Base-by-base conservation (phyloP, 148 eudicot genomes). In the Pouteria glomerata region DNA sequence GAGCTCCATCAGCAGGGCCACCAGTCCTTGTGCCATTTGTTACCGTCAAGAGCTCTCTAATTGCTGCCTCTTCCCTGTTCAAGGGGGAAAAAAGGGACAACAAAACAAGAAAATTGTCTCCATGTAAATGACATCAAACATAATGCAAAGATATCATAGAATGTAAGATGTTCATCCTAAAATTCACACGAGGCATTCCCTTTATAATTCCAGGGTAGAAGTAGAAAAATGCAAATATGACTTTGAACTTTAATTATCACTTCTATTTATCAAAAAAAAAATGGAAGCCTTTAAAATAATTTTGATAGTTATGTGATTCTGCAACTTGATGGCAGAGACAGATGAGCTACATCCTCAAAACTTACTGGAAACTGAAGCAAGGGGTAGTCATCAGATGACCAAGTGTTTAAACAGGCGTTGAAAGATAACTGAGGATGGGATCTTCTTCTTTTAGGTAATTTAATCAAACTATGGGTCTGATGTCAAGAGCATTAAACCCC, bases 1-100 rank as follows among this genome's bases (percentile, higher is more conserved):
- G 99, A 70, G 97, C 99, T 55, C 99, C 99, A 76, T 95, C 99
- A 69, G 92, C 81, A 78, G 86, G 77, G 35, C 96, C 97, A 57
- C 99, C 97, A 35, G 61, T 53, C 78, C 87, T 82, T 19, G 97
- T 95, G 67, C 81, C 80, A 73, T 77, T 88, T 51, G 90, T 73
- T 13, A 90, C 84, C 4, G 86, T 80, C 79, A 95, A 73, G 33
- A 95, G 96, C 78, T 88, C 85, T 78, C 75, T 88, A 51, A 95
- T 87, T 26, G 99, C 99, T 60, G 83, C 84, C 70, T 89, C 89
- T 87, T 95, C 99, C 99, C 99, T 95, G 63, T n/a, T 44, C 33
- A 64, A n/a, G n/a, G n/a, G 31, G 37, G 52, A 58, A n/a, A 59
- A 41, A 44, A 57, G 33, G 41, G 0, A 0, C 3, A 30, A 2